Evolutionary conservation across 495 filamentous ascomycete species (phyloP).

Genomic region (Echria macrotheca): DNA sequence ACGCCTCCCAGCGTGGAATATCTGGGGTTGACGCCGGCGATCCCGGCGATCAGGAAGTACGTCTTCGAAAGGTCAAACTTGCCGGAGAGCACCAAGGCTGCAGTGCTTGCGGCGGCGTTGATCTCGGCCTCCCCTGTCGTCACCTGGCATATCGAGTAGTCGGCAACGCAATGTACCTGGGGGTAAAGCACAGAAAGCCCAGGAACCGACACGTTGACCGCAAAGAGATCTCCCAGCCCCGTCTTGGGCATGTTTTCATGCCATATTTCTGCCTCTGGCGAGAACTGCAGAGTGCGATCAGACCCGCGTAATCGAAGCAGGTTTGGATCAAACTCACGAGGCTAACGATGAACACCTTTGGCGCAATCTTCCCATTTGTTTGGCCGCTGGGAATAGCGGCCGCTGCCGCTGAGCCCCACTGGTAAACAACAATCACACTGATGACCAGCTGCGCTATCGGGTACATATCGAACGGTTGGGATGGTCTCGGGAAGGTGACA

Average conservation of each 20-base stretch:
- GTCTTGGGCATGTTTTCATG: slow-evolving; percentile 49
- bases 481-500: too few species aligned
- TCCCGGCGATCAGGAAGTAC: slow-evolving; percentile 68
- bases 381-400: slow-evolving; percentile 4
- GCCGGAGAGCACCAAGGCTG: slow-evolving; percentile 51
- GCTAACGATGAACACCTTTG: slow-evolving; percentile 65
- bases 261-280: slow-evolving; percentile 63
- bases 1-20: slow-evolving; percentile 56
- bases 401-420: slow-evolving; percentile 6
- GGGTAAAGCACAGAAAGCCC: slow-evolving; percentile 63
- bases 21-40: slow-evolving; percentile 68
- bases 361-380: slow-evolving; percentile 39
- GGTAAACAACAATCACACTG: slow-evolving; percentile 9
- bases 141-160: slow-evolving; percentile 57
- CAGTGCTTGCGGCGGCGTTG: slow-evolving; percentile 64
- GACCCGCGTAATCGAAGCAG: too few species aligned
- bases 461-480: too few species aligned
- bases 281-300: slow-evolving; percentile 59
- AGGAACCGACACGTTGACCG: slow-evolving; percentile 60
- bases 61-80: slow-evolving; percentile 62
- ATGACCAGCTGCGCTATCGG: background rate
- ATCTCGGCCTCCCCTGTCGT: slow-evolving; percentile 58
- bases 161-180: slow-evolving; percentile 55
- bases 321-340: slow-evolving; percentile 58
- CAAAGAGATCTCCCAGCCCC: slow-evolving; percentile 47